Evolutionary conservation across 228 moss, liverwort and hornwort species (phyloP), one percentile per base, ranked within the genome.

Genomic region (Sphagnum magellanicum): DNA sequence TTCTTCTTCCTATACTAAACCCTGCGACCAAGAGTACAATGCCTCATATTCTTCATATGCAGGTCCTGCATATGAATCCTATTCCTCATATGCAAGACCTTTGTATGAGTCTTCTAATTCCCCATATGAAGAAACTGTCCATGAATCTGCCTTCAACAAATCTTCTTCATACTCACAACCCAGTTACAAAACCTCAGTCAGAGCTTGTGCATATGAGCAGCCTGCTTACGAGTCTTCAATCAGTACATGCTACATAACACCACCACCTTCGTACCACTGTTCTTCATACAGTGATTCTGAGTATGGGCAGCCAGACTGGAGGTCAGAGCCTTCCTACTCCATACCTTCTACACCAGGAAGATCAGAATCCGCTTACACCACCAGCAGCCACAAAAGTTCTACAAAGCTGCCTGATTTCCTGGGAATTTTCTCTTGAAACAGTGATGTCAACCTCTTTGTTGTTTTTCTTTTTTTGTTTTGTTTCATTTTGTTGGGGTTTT

Each of bases 221-320:
- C 82, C 86, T 0, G 12, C 74, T 0, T 86, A 75, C 4, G 80
- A 80, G 63, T 78, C 76, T 6, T 68, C 48, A 17, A 68, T 72
- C 64, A 72, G 32, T 32, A 32, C 32, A 32, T 3, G 32, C 32
- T 32, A 32, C 32, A 32, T 32, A 3, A 2, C 32, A 32, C 32
- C 32, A 32, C 32, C 32, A 32, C 32, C 32, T 32, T 32, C 3
- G 32, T 32, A 32, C 32, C 32, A 32, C 32, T 32, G 32, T 32
- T 32, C 32, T 32, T 32, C 32, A 32, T 32, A 32, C 32, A 32
- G 32, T 32, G 32, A 32, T 32, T 32, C 32, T 32, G 32, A 32
- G 3, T 32, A 32, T 32, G 32, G 32, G 32, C 32, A 32, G 32
- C 32, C 32, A 32, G 32, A 32, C 32, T 32, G 32, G 32, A 32